Evolutionary conservation across 768 basidiomycete genomes (phyloP).

Genomic region (Termitomyces sp.): DNA sequence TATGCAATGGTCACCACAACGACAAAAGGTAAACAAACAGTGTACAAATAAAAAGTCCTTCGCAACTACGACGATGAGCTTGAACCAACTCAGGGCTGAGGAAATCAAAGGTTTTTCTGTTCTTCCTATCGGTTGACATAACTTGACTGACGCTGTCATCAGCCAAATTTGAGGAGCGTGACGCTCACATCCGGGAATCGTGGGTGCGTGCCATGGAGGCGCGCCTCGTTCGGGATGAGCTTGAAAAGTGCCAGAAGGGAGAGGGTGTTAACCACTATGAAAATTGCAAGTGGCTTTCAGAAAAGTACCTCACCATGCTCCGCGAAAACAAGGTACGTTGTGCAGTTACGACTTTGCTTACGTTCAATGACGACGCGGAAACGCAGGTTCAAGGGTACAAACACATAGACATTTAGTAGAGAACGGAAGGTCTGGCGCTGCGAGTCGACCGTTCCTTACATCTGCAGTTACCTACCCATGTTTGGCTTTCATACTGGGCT

Average conservation of each 20-base stretch:
- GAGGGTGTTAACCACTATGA: conserved; percentile 94
- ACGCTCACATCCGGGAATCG: conserved; percentile 78
- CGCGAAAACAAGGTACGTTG: conserved; percentile 71
- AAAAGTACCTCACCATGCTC: conserved; percentile 78
- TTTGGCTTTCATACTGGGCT: neutral
- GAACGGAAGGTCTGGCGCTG: neutral
- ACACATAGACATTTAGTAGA: conserved; percentile 38
- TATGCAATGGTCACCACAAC: too few species aligned
- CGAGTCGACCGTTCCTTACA: neutral
- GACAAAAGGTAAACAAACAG: conserved; percentile 13
- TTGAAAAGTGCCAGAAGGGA: conserved; percentile 81
- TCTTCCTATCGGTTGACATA: neutral
- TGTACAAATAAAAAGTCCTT: conserved; percentile 14
- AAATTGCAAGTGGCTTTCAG: conserved; percentile 81
- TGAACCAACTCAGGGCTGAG: conserved; percentile 35
- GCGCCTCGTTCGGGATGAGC: conserved; percentile 81
- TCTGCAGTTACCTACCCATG: neutral
- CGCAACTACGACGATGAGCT: conserved; percentile 29
- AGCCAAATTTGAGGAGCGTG: conserved; percentile 68
- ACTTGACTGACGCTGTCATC: neutral
- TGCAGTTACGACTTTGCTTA: neutral
- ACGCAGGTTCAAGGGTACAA: conserved; percentile 84
- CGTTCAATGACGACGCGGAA: neutral
- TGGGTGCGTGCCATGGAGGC: conserved; percentile 96
- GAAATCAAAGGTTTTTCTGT: conserved; percentile 43